These are phyloP conservation scores for Calonectria henricotiae DNA, from an alignment of 2,329 filamentous ascomycete genomes.

Conservation along the genomic window DNA sequence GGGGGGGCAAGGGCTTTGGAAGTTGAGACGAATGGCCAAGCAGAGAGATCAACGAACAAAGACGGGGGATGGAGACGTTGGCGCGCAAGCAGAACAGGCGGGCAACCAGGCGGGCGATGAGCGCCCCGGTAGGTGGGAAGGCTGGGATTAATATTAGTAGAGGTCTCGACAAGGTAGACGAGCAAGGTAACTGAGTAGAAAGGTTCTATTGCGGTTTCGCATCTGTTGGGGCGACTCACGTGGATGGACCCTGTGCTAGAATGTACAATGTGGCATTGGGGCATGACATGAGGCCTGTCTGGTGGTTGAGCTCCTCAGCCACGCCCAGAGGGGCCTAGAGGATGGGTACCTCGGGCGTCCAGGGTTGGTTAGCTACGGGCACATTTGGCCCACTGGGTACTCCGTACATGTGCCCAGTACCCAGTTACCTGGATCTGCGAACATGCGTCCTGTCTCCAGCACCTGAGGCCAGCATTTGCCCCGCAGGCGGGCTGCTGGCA, in stretches of 20 bases:
- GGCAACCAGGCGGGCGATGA: constrained; percentile 15
- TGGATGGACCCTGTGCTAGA: constrained; percentile 31
- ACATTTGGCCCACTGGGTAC: not conserved
- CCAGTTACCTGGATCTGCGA: too few relatives aligned
- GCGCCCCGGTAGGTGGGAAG: constrained; percentile 26
- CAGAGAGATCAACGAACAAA: constrained; percentile 5
- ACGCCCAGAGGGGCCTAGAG: not conserved
- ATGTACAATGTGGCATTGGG: constrained; percentile 29
- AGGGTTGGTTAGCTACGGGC: too few relatives aligned
- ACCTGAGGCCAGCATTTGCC: constrained; percentile 1
- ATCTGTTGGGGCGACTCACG: constrained; percentile 34
- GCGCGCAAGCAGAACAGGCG: constrained; percentile 13
- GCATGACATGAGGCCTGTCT: constrained; percentile 28
- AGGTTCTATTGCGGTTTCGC: constrained; percentile 22
- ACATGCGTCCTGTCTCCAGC: not conserved
- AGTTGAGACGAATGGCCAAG: not conserved
- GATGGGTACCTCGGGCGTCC: not conserved
- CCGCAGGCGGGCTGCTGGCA: not conserved
- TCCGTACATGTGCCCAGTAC: not conserved
- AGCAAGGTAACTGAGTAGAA: not conserved
- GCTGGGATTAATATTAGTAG: constrained; percentile 30
- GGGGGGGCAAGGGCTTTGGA: constrained; percentile 8
- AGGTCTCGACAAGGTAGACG: constrained; percentile 22
- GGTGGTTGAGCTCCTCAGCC: constrained; percentile 21
- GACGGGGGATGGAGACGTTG: constrained; percentile 9